phyloP scores from a whole-genome alignment of 257 asterid genomes.

The Solanum sejunctum region DNA sequence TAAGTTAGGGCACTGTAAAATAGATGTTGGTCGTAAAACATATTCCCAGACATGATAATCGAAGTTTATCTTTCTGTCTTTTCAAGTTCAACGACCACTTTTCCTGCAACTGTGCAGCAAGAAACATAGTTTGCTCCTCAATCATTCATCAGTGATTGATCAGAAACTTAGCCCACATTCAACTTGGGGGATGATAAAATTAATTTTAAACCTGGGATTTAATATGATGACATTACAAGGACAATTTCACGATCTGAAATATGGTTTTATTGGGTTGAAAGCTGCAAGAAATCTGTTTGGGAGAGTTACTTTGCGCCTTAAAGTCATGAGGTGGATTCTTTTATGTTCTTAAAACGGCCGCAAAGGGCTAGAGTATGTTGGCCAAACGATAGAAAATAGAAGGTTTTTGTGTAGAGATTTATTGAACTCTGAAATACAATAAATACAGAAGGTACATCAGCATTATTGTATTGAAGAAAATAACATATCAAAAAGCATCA shows the following conservation, averaged over 20 bases:
- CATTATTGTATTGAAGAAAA: neutral
- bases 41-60: neutral
- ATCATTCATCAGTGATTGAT: neutral
- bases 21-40: neutral
- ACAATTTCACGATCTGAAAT: neutral
- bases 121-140: neutral
- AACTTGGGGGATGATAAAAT: neutral
- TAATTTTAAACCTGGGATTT: neutral
- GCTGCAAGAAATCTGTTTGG: neutral
- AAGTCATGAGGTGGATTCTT: neutral
- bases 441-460: neutral
- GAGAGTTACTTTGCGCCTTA: neutral
- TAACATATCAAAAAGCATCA: neutral
- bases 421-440: neutral
- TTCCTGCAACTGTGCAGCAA: neutral
- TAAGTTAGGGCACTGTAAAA: neutral
- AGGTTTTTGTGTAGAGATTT: neutral
- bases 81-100: neutral
- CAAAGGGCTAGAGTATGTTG: neutral
- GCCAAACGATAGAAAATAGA: neutral
- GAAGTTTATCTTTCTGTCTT: neutral
- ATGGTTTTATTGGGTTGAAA: neutral
- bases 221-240: neutral
- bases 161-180: neutral
- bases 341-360: neutral